Conservation (phyloP, 208 protist species). For the Phytomonas serpens region DNA sequence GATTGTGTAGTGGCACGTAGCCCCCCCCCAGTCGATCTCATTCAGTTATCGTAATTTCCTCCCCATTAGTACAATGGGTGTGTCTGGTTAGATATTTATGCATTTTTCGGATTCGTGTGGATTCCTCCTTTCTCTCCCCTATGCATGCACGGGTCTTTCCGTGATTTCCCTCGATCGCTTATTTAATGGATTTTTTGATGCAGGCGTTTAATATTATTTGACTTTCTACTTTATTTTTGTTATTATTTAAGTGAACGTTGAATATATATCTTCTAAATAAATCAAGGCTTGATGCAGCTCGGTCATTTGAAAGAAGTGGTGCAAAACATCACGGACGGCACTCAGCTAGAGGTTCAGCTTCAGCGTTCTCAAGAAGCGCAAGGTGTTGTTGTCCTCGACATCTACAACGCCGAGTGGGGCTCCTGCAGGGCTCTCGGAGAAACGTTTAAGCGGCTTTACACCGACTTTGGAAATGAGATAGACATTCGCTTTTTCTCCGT, state of each 20-base stretch:
- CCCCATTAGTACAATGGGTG: not conserved
- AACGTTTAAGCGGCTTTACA: conserved; percentile 79
- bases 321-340: conserved; percentile 55
- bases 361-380: conserved; percentile 72
- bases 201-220: not conserved
- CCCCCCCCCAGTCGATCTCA: not conserved
- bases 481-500: conserved; percentile 81
- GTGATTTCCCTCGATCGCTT: not conserved
- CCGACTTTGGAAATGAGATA: conserved; percentile 64
- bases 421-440: conserved; percentile 73
- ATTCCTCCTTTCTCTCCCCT: conserved; percentile 2
- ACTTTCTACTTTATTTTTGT: conserved; percentile 8
- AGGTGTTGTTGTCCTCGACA: conserved; percentile 76
- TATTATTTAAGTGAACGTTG: not conserved
- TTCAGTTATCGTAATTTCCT: not conserved
- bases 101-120: not conserved
- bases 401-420: conserved; percentile 88
- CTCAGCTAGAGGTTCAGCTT: conserved; percentile 71
- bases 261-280: not conserved
- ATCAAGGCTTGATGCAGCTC: conserved; percentile 14
- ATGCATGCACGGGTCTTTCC: not conserved
- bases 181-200: not conserved
- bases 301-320: conserved; percentile 68
- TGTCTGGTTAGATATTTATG: conserved; percentile 5
- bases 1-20: not conserved